phyloP scores from a whole-genome alignment of 495 filamentous ascomycete genomes.

The Penicillium manginii region DNA sequence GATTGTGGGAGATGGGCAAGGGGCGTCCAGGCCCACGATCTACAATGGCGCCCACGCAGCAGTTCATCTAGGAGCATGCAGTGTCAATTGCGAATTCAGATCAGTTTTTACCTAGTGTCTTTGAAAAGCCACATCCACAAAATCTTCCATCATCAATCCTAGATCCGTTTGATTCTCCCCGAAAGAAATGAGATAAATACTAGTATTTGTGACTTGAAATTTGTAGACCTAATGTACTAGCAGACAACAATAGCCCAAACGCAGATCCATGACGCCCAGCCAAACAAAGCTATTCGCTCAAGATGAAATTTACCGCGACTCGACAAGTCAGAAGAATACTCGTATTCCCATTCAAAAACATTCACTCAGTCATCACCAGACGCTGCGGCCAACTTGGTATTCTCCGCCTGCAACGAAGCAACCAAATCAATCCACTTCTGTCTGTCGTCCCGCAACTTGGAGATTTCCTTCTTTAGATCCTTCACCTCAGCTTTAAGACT shows the following conservation, averaged over 20 bases:
- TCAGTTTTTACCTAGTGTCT: no score
- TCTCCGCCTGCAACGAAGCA: slow-evolving; percentile 67
- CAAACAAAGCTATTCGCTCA: neutral
- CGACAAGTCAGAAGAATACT: neutral
- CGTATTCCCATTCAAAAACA: neutral
- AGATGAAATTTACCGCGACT: neutral
- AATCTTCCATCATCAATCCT: no score
- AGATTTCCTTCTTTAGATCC: slow-evolving; percentile 57
- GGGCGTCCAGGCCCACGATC: no score
- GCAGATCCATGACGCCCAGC: neutral
- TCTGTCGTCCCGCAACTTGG: slow-evolving; percentile 60
- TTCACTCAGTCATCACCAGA: neutral
- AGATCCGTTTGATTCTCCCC: no score
- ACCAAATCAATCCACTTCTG: slow-evolving; percentile 66
- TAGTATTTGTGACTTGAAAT: no score
- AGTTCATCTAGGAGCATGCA: no score
- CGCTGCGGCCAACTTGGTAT: slow-evolving; percentile 44
- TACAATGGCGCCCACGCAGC: no score
- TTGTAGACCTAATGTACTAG: neutral
- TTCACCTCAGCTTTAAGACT: slow-evolving; percentile 21
- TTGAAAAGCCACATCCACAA: no score
- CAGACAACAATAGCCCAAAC: neutral
- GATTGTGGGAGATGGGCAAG: no score
- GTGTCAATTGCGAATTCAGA: no score
- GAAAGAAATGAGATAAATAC: no score